Conservation (phyloP, 2,329 filamentous ascomycete genomes). For the Pseudomassariella vexata region DNA sequence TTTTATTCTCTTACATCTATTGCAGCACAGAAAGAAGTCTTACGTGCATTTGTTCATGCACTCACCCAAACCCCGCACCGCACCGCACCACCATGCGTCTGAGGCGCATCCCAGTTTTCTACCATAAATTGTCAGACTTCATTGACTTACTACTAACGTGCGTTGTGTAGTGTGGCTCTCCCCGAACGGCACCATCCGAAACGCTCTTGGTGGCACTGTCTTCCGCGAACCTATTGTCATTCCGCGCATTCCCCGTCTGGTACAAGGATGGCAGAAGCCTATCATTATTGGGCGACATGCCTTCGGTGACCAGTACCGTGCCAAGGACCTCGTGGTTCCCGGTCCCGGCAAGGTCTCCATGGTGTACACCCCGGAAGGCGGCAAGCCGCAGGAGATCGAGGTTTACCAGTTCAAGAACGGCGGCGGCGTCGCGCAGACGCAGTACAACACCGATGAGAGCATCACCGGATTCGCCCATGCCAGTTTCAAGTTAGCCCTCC, state of each 20-base stretch:
- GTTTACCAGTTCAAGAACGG: slow-evolving; percentile 85
- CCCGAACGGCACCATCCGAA: slow-evolving; percentile 85
- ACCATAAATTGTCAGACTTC: background rate
- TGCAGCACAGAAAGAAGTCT: slow-evolving; percentile 10
- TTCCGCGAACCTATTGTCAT: slow-evolving; percentile 99
- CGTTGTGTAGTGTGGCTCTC: slow-evolving; percentile 79
- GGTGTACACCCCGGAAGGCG: slow-evolving; percentile 84
- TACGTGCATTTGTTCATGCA: slow-evolving; percentile 14
- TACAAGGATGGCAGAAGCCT: slow-evolving; percentile 96
- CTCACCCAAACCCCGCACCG: background rate
- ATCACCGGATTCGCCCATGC: slow-evolving; percentile 94
- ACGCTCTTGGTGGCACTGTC: slow-evolving; percentile 81
- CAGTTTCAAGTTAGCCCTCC: slow-evolving; percentile 89
- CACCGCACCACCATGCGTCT: background rate
- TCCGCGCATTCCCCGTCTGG: slow-evolving; percentile 82
- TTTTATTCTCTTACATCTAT: background rate
- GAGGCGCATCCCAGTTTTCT: too few relatives aligned
- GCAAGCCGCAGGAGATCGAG: slow-evolving; percentile 77
- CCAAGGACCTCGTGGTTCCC: slow-evolving; percentile 81
- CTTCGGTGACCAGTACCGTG: slow-evolving; percentile 97
- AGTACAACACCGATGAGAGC: slow-evolving; percentile 98
- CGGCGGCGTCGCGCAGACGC: slow-evolving; percentile 85
- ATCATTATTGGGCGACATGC: slow-evolving; percentile 99
- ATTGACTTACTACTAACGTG: background rate
- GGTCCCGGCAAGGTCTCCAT: slow-evolving; percentile 86